Evolutionary conservation across 2,329 filamentous ascomycete species (phyloP).

Genomic region (Phyllosticta ampelicida): DNA sequence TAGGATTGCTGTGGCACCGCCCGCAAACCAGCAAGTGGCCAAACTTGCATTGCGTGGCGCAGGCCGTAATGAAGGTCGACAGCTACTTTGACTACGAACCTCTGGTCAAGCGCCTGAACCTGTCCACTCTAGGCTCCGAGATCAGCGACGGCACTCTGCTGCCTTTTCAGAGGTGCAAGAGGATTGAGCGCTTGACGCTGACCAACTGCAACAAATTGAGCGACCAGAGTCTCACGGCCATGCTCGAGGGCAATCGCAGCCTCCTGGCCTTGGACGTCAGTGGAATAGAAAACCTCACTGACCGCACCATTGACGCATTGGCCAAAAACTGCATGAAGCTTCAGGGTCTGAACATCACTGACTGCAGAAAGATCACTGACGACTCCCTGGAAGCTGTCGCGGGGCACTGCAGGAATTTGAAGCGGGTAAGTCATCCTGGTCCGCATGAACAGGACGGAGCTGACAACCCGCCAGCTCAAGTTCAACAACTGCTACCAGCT

Average conservation of each 20-base stretch:
- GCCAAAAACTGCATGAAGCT: conserved; percentile 73
- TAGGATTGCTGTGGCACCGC: conserved; percentile 89
- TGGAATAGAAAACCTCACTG: conserved; percentile 67
- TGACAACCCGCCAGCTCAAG: conserved; percentile 55
- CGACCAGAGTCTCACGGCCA: conserved; percentile 67
- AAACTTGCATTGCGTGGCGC: conserved; percentile 70
- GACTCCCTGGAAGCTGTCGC: conserved; percentile 75
- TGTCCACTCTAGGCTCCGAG: conserved; percentile 63
- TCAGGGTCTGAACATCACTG: conserved; percentile 87
- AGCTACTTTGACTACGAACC: conserved; percentile 83
- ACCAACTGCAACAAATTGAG: conserved; percentile 81
- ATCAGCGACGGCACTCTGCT: conserved; percentile 85
- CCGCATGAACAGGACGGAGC: neutral
- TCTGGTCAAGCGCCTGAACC: conserved; percentile 83
- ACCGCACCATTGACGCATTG: conserved; percentile 65
- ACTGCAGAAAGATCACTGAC: conserved; percentile 74
- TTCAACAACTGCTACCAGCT: conserved; percentile 85
- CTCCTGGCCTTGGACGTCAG: conserved; percentile 87
- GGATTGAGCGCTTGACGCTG: conserved; percentile 83
- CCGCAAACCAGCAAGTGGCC: conserved; percentile 82
- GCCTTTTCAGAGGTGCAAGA: conserved; percentile 73
- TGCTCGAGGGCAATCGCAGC: conserved; percentile 68
- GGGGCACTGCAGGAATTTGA: conserved; percentile 72
- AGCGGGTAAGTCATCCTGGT: conserved; percentile 50
- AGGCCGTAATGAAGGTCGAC: conserved; percentile 58